Base-by-base conservation (phyloP, 1,284 basidiomycete genomes). In the Puccinia horiana region DNA sequence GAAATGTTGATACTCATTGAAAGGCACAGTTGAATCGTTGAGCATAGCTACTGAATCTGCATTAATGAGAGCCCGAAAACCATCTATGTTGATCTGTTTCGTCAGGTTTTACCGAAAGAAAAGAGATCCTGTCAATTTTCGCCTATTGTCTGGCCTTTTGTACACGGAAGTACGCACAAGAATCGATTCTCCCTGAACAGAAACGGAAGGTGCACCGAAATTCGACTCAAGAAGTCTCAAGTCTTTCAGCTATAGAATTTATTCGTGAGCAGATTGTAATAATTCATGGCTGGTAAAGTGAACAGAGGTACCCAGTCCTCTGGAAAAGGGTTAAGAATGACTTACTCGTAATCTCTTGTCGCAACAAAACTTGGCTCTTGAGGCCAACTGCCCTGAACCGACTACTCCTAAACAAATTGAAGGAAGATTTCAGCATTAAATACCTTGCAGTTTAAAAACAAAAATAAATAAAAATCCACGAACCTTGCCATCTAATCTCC, bases 401-500 rank as follows among this genome's bases (percentile, higher is more conserved):
- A 26, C 23, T 20, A 54, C 49, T 56, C 72, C 72, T 74, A 11
- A 37, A 52, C 16, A 16, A 32, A 35, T 20, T 26, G 9, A 74
- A 32, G 29, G 32, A 74, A n/a, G 11, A 54, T 54, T 16, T 74
- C 11, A n/a, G 44, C 49, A 23, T 47, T 52, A 32, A 35, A 56
- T 56, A 74, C 49, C 1, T 29, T 12, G 16, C 14, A 16, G 5
- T 14, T 52, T 23, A 56, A 35, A 73, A 52, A 35, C 1, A 70
- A 18, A 29, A 2, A 1, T 70, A 20, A 26, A n/a, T n/a, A n/a
- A n/a, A n/a, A n/a, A 11, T 23, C 23, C 23, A 56, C 72, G 26
- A 52, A 74, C 72, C 72, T 74, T 56, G 72, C 47, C 72, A 74
- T 40, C 52, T 74, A 14, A 74, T 74, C 32, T 74, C 72, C 35